Conservation (phyloP, 129 eudicot species). For the Artemisia argyi region DNA sequence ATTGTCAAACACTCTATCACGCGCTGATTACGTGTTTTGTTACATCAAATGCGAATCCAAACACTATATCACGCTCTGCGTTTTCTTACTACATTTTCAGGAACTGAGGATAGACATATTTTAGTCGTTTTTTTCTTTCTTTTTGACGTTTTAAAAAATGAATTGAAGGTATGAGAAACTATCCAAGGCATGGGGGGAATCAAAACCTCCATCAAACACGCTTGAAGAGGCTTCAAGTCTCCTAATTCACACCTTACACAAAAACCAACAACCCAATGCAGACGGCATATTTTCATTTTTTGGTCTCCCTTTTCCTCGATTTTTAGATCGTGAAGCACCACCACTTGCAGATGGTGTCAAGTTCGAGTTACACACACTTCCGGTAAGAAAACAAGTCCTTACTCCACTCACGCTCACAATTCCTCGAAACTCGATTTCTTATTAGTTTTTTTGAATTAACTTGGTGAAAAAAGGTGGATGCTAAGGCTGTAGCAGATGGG, state of each 20-base stretch:
- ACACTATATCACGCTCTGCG: background rate
- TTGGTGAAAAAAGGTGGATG: conserved; percentile 58
- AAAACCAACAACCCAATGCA: conserved; percentile 54
- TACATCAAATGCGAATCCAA: no score
- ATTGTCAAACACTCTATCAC: no score
- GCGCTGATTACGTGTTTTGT: no score
- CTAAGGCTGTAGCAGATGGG: conserved; percentile 85
- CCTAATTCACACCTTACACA: conserved; percentile 52
- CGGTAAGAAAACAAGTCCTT: conserved; percentile 47
- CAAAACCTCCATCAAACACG: conserved; percentile 77
- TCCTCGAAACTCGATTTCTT: conserved; percentile 3
- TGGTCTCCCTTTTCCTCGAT: conserved; percentile 68
- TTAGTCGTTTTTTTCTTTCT: background rate
- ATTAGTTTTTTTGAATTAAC: background rate
- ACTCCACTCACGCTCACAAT: background rate
- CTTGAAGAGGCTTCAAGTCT: conserved; percentile 81
- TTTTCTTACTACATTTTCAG: no score
- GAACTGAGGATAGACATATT: conserved; percentile 27
- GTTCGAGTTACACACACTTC: conserved; percentile 64
- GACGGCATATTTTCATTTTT: conserved; percentile 72
- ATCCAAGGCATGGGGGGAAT: conserved; percentile 73
- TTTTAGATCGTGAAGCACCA: conserved; percentile 42
- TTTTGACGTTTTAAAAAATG: conserved; percentile 1
- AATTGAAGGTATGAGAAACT: conserved; percentile 71
- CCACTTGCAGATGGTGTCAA: conserved; percentile 51